Base-by-base conservation (phyloP, 1,139 yeast species). In the Taphrina flavorubra region DNA sequence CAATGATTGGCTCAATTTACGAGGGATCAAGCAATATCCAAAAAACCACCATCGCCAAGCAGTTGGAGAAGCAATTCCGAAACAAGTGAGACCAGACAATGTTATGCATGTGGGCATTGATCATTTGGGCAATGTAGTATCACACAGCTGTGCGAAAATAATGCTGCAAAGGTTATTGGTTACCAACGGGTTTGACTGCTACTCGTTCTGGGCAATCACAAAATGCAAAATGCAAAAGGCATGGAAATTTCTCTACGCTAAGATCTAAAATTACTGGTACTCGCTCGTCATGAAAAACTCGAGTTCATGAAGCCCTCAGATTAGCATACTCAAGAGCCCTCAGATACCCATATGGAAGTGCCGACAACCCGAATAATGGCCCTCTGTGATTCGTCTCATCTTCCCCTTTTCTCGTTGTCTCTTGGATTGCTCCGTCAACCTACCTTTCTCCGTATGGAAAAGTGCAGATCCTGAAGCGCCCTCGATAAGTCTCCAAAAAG, bases 21-120 rank as follows among this genome's bases (percentile, higher is more conserved):
- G 83, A 81, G 72, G 83, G 83, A 36, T 81, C 83, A 20, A 75
- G 81, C 47, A 81, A 81, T 73, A 81, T 81, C 71, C 83, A 81
- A 74, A 76, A 80, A 65, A 81, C 77, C 73, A 81, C 83, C 40
- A 81, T 81, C 71, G 83, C 83, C 59, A 81, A 79, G 75, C 71
- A 78, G 56, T 69, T 81, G 57, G 81, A 79, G 70, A 78, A 78
- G 74, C 79, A 79, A 69, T 71, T 74, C 61, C 68, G 72, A 42
- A 70, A 73, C 63, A 65, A 68, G 62, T 62, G 39, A 25, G 31
- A 25, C 4, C 31, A 25, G 31, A 25, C 31, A 25, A 25, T 4
- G 4, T 25, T 2, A 25, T 2, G 31, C 31, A 25, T 25, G 31
- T 25, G n/a, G n/a, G 4, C 31, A 25, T 4, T 4, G 4, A 25